Conservation (phyloP, 768 basidiomycete genomes). For the Wakefieldia striispora region DNA sequence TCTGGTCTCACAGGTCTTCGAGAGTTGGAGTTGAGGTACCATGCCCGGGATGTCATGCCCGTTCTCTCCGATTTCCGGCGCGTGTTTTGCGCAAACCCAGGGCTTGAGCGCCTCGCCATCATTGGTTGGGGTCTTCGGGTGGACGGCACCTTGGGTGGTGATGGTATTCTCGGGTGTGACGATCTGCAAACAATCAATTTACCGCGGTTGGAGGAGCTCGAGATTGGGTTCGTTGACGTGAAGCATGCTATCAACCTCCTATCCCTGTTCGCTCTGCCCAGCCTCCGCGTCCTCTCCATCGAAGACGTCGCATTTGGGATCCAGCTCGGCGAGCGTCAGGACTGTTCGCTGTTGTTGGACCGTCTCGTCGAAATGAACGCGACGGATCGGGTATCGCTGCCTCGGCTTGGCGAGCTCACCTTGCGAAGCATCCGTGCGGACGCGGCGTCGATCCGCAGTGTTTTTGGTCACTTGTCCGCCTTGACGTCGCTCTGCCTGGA, state of each 20-base stretch:
- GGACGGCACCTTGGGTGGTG: neutral
- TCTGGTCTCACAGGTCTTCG: slow-evolving; percentile 42
- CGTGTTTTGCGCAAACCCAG: slow-evolving; percentile 40
- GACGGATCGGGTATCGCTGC: neutral
- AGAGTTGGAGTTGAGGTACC: slow-evolving; percentile 53
- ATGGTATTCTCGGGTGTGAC: neutral
- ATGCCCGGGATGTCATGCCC: slow-evolving; percentile 55
- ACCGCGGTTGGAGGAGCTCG: slow-evolving; percentile 32
- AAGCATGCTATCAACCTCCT: slow-evolving; percentile 38
- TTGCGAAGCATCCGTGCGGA: slow-evolving; percentile 9
- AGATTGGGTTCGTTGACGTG: slow-evolving; percentile 44
- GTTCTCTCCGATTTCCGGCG: slow-evolving; percentile 43
- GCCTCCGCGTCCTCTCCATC: slow-evolving; percentile 36
- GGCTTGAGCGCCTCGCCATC: slow-evolving; percentile 43
- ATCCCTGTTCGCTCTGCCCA: slow-evolving; percentile 38
- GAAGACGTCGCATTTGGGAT: slow-evolving; percentile 47
- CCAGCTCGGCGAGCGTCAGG: slow-evolving; percentile 31
- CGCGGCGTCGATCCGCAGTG: neutral
- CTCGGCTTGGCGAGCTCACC: slow-evolving; percentile 7
- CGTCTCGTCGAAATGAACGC: slow-evolving; percentile 25
- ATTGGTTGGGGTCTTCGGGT: slow-evolving; percentile 53
- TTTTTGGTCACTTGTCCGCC: slow-evolving; percentile 4
- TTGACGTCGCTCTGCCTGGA: slow-evolving; percentile 9
- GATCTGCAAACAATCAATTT: slow-evolving; percentile 24
- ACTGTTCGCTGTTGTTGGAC: slow-evolving; percentile 38